Conservation (phyloP, 768 basidiomycete genomes). For the Solioccasus polychromus region DNA sequence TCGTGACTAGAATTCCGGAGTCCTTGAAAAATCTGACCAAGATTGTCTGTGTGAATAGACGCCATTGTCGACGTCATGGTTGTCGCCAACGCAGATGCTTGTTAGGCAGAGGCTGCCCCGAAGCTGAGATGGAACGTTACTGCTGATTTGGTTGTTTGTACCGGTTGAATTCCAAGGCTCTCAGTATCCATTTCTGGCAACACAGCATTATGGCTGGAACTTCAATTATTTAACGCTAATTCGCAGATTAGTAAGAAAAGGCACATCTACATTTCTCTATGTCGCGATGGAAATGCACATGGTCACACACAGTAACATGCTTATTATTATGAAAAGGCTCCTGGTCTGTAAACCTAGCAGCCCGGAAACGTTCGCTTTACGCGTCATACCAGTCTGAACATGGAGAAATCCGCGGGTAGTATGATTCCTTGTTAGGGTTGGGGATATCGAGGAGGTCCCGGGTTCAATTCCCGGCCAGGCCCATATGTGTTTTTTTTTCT, state of each 20-base stretch:
- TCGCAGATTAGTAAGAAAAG: neutral
- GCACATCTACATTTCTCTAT: too few species aligned
- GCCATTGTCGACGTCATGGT: constrained; percentile 63
- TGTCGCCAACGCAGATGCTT: constrained; percentile 12
- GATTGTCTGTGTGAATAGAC: constrained; percentile 56
- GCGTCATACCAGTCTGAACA: neutral
- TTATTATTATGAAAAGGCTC: too few species aligned
- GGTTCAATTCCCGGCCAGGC: constrained; percentile 87
- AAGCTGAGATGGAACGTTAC: constrained; percentile 8
- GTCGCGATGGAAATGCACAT: too few species aligned
- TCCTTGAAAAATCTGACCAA: constrained; percentile 64
- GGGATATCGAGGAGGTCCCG: constrained; percentile 67
- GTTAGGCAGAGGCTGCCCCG: constrained; percentile 1
- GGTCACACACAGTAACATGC: too few species aligned
- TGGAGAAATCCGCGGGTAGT: constrained; percentile 33
- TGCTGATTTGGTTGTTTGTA: constrained; percentile 27
- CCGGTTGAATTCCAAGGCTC: constrained; percentile 26
- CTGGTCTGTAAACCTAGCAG: too few species aligned
- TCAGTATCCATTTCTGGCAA: constrained; percentile 10
- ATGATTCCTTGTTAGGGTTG: constrained; percentile 62
- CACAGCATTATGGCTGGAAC: too few species aligned
- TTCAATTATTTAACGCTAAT: too few species aligned
- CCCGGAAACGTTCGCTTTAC: too few species aligned
- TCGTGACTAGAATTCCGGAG: constrained; percentile 66
- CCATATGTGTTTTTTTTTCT: neutral